A percentile compares a stretch with the other conserved stretches of the same genome.
Conservation (phyloP, 805 yeast species). For the Metschnikowia peoriensis region DNA sequence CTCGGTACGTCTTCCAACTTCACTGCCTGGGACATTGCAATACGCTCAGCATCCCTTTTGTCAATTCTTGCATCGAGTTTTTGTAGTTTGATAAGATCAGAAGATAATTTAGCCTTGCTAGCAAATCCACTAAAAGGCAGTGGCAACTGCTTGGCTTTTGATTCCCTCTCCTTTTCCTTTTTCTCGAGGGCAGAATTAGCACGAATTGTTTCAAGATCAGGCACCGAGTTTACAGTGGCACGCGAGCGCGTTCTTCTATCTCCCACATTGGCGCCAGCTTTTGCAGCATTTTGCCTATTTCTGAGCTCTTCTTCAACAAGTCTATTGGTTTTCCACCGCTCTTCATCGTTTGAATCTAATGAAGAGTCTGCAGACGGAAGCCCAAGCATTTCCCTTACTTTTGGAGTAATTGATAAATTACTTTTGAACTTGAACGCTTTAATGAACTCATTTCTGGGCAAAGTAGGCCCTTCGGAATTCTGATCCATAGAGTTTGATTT, state of each 20-base stretch:
- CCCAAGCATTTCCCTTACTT: slow-evolving; percentile 12
- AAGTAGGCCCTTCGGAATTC: neutral
- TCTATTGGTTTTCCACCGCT: slow-evolving; percentile 5
- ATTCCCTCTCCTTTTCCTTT: slow-evolving; percentile 10
- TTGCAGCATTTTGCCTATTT: slow-evolving; percentile 14
- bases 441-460: slow-evolving; percentile 13
- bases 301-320: slow-evolving; percentile 13
- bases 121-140: slow-evolving; percentile 15
- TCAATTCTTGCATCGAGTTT: slow-evolving; percentile 21
- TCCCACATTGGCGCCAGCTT: slow-evolving; percentile 1
- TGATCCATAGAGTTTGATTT: neutral
- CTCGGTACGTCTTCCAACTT: slow-evolving; percentile 7
- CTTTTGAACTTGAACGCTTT: slow-evolving; percentile 8
- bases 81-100: slow-evolving; percentile 23
- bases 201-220: slow-evolving; percentile 13
- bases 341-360: slow-evolving; percentile 3
- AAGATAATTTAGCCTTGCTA: slow-evolving; percentile 19
- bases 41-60: slow-evolving; percentile 3
- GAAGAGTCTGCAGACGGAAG: slow-evolving; percentile 2
- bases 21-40: neutral
- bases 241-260: slow-evolving; percentile 16
- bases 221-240: slow-evolving; percentile 9
- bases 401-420: slow-evolving; percentile 13
- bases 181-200: slow-evolving; percentile 4
- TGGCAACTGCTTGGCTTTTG: slow-evolving; percentile 13